These are phyloP conservation scores for Pisolithus albus DNA, from an alignment of 768 basidiomycete species.

Conservation along the genomic window DNA sequence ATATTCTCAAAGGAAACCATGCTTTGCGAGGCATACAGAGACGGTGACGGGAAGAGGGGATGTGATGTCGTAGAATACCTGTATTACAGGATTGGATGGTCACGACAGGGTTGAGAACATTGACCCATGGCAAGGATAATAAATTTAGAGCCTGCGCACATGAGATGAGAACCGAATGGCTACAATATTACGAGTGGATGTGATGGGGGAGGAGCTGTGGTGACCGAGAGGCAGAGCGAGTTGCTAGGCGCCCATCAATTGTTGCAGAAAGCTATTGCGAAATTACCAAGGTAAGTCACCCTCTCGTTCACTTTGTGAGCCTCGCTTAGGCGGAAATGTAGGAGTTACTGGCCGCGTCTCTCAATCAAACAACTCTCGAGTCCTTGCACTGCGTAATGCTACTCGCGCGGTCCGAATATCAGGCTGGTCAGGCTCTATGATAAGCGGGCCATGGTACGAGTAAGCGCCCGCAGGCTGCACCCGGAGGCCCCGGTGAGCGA, in stretches of 20 bases:
- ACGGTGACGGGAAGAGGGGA: slow-evolving; percentile 20
- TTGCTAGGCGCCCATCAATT: slow-evolving; percentile 51
- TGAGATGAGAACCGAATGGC: too few relatives aligned
- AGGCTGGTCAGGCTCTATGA: slow-evolving; percentile 36
- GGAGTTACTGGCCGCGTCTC: slow-evolving; percentile 46
- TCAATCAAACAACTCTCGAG: slow-evolving; percentile 57
- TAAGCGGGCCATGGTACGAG: too few relatives aligned
- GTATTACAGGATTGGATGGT: slow-evolving; percentile 72
- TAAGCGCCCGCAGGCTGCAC: too few relatives aligned
- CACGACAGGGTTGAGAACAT: not conserved
- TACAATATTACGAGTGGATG: too few relatives aligned
- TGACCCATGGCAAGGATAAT: too few relatives aligned
- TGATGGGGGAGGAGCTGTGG: too few relatives aligned
- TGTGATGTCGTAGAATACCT: slow-evolving; percentile 57
- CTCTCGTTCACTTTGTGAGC: not conserved
- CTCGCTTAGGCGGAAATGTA: slow-evolving; percentile 20
- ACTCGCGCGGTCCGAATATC: slow-evolving; percentile 71
- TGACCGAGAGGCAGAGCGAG: not conserved
- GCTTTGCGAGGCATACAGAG: slow-evolving; percentile 40
- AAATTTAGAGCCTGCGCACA: too few relatives aligned
- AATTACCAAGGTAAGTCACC: slow-evolving; percentile 53
- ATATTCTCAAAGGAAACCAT: slow-evolving; percentile 52
- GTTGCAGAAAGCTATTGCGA: slow-evolving; percentile 64
- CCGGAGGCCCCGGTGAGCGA: too few relatives aligned
- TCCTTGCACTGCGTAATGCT: slow-evolving; percentile 68